Evolutionary conservation across 2,329 filamentous ascomycete genomes (phyloP).

Genomic region (Fusarium tuaranense): DNA sequence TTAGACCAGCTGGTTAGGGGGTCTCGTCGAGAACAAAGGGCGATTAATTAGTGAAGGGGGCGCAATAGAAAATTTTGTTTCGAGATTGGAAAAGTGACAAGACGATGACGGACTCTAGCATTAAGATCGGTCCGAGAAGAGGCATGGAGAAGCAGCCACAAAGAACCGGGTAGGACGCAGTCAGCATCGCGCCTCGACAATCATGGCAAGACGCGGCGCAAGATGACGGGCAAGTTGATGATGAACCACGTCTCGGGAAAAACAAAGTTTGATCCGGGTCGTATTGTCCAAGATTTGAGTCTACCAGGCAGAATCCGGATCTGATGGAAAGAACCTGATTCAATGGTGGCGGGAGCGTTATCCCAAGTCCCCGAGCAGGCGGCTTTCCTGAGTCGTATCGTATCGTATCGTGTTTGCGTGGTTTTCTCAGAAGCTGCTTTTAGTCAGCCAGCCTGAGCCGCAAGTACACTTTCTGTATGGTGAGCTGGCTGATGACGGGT

Average conservation of each 20-base stretch:
- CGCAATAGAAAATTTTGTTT: background rate
- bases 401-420: constrained; percentile 13
- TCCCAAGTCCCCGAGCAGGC: constrained; percentile 16
- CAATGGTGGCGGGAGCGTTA: constrained; percentile 24
- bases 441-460: constrained; percentile 1
- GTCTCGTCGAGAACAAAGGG: constrained; percentile 1
- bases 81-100: background rate
- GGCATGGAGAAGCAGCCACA: background rate
- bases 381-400: constrained; percentile 7
- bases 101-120: constrained; percentile 5
- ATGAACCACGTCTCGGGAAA: constrained; percentile 17
- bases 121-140: background rate
- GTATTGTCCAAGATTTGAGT: background rate
- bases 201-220: constrained; percentile 2
- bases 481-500: constrained; percentile 19
- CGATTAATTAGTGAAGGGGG: constrained; percentile 3
- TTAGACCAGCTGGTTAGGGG: constrained; percentile 13
- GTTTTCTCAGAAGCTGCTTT: constrained; percentile 14
- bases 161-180: background rate
- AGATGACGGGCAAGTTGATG: constrained; percentile 26
- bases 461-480: constrained; percentile 3
- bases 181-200: background rate
- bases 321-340: background rate
- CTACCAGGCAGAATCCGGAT: background rate
- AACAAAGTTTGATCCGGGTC: constrained; percentile 20